A percentile compares a stretch with the other conserved stretches of the same genome.
Evolutionary conservation across 306 rosid species (phyloP).

Genomic region (Quercus variabilis): DNA sequence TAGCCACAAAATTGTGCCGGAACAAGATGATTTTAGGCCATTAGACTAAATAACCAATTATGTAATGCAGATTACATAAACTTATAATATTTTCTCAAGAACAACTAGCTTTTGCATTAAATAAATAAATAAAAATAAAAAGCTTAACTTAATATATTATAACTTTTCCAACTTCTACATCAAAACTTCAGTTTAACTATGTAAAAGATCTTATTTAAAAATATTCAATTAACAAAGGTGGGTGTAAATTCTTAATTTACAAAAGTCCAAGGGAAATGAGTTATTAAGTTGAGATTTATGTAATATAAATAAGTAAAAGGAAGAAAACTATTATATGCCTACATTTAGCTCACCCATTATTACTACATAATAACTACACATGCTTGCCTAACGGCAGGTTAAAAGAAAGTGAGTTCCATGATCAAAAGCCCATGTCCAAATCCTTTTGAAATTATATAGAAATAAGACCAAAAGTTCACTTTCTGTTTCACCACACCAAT

Average conservation of each 20-base stretch:
- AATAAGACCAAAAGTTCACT: background rate
- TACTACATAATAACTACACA: background rate
- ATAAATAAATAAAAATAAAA: background rate
- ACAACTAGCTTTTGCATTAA: background rate
- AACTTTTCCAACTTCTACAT: background rate
- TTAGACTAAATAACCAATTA: background rate
- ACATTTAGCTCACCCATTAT: background rate
- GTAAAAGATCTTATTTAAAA: background rate
- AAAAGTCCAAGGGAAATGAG: background rate
- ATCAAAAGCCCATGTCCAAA: background rate
- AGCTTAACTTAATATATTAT: background rate
- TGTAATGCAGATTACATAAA: background rate
- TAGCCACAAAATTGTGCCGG: background rate
- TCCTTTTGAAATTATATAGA: background rate
- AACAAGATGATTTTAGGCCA: background rate
- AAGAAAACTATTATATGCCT: background rate
- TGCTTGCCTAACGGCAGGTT: background rate
- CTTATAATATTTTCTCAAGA: background rate
- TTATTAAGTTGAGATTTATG: background rate
- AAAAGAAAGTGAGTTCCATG: background rate
- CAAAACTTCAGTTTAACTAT: background rate
- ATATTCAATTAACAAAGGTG: background rate
- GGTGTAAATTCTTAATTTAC: background rate
- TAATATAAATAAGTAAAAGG: background rate
- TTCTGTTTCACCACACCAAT: background rate